Evolutionary conservation across 805 yeast species (phyloP).

Genomic region (Zygotorulaspora danielsina): DNA sequence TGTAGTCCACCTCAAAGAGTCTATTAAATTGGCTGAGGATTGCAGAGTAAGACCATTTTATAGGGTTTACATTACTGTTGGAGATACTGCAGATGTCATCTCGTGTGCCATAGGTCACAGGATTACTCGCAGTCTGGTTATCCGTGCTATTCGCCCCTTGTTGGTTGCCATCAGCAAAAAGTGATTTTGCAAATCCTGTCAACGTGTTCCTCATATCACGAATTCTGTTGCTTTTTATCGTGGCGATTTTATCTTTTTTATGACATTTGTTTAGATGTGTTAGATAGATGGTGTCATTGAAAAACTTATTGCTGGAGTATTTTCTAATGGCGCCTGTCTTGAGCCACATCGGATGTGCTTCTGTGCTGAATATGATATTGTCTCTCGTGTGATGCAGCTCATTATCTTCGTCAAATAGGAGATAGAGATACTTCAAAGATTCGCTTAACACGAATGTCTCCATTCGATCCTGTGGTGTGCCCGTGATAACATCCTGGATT

Average conservation of each 20-base stretch:
- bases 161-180: constrained; percentile 10
- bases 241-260: constrained; percentile 5
- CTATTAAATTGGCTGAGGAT: constrained; percentile 37
- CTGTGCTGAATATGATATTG: constrained; percentile 66
- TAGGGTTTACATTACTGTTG: not conserved
- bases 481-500: constrained; percentile 59
- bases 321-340: constrained; percentile 36
- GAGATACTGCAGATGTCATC: not conserved
- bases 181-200: constrained; percentile 15
- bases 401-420: constrained; percentile 70
- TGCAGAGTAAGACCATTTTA: constrained; percentile 35
- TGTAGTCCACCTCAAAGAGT: constrained; percentile 45
- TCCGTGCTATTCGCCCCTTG: not conserved
- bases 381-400: constrained; percentile 43
- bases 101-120: not conserved
- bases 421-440: constrained; percentile 75
- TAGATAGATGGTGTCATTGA: constrained; percentile 19
- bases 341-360: constrained; percentile 87
- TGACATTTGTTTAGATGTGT: constrained; percentile 18
- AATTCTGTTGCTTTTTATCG: constrained; percentile 3
- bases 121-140: not conserved
- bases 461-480: constrained; percentile 71
- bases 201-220: constrained; percentile 7
- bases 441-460: constrained; percentile 88
- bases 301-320: constrained; percentile 23